phyloP scores from a whole-genome alignment of 495 filamentous ascomycete genomes.

The Aspergillus taichungensis region DNA sequence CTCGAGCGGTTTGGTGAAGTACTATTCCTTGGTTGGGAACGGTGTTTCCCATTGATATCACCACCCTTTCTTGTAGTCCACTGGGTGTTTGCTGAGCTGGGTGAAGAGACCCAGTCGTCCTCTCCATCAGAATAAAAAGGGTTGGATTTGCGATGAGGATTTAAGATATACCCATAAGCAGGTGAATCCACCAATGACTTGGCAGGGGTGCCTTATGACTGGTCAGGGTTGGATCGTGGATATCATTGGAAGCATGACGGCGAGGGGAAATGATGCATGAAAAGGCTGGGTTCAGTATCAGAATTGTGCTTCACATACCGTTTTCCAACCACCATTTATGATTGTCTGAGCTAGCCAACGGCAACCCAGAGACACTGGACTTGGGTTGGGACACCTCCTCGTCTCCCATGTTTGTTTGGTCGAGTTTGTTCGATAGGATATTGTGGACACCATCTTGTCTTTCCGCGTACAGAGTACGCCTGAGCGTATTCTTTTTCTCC shows the following conservation, averaged over 20 bases:
- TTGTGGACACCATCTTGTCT: constrained; percentile 51
- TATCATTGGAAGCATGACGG: not conserved
- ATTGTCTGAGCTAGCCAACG: constrained; percentile 81
- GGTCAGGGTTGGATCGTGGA: constrained; percentile 8
- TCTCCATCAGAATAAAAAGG: constrained; percentile 63
- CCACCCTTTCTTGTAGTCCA: not conserved
- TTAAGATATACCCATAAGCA: constrained; percentile 48
- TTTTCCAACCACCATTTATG: constrained; percentile 95
- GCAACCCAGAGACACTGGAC: constrained; percentile 68
- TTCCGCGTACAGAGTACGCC: constrained; percentile 60
- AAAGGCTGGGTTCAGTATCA: not conserved
- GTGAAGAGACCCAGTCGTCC: constrained; percentile 60
- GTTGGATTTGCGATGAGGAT: constrained; percentile 67
- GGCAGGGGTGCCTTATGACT: constrained; percentile 53
- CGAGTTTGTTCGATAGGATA: constrained; percentile 22
- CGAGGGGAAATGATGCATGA: not conserved
- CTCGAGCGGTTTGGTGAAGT: too few relatives aligned
- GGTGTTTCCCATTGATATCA: too few relatives aligned
- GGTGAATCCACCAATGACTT: constrained; percentile 63
- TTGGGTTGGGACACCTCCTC: constrained; percentile 68
- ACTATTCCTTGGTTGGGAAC: too few relatives aligned
- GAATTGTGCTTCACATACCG: constrained; percentile 28
- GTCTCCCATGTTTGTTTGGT: constrained; percentile 54
- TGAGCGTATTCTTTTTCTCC: constrained; percentile 56
- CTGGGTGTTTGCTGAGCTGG: not conserved